Base-by-base conservation (phyloP, 2,329 filamentous ascomycete species). In the Pestalotiopsis sp. region DNA sequence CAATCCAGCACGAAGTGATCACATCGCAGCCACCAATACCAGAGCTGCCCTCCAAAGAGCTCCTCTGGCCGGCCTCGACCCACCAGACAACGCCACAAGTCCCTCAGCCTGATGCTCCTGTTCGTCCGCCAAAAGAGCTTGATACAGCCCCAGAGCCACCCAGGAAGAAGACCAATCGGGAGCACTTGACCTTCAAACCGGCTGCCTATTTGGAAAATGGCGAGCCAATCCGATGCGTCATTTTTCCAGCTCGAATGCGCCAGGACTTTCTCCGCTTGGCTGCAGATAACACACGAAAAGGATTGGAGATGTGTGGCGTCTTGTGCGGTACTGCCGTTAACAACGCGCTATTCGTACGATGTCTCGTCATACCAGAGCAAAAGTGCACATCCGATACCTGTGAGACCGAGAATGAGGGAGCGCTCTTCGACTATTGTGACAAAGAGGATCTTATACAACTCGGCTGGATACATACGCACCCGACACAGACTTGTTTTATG, bases 381-480 rank as follows among this genome's bases (percentile, higher is more conserved):
- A 92, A 90, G 66, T 92, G 92, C 75, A 98, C 95, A 0, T 91
- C 92, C 2, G 95, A 99, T 77, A 98, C 96, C 0, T 99, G 96
- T 79, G 95, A 98, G 80, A 98, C 94, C 23, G 90, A 94, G 62
- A 96, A 98, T 73, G 94, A 97, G 79, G 88, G 88, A 38, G 89
- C 90, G 0, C 86, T 98, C 36, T 95, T 98, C 74, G 94, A 97
- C 68, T 98, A 95, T 78, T 97, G 95, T 77, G 93, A 96, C 74
- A 86, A 86, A 4, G 89, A 97, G 76, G 93, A 97, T 70, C 81
- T 98, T 45, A 88, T 97, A 79, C 90, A 97, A 66, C 86, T 97
- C 4, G 95, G 95, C 52, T 99, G 96, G 96, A 99, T 99, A 70
- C 96, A 99, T 78, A 99, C 96, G 0, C 96, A 99, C 79, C 96